Conservation (phyloP, 2,329 filamentous ascomycete species). For the Dothistroma septosporum region DNA sequence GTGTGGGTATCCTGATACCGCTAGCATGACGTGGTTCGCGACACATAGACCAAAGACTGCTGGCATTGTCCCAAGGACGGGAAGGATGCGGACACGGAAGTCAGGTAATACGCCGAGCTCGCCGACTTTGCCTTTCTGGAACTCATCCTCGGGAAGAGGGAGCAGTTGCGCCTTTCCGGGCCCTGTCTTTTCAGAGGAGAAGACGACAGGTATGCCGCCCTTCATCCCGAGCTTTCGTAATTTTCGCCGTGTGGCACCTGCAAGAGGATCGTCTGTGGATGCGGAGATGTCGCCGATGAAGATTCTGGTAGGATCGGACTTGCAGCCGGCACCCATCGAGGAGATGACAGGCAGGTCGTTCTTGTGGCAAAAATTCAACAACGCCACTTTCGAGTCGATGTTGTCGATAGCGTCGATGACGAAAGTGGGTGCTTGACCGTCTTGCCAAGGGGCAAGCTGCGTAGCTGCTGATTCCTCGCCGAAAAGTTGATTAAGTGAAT, state of each 20-base stretch:
- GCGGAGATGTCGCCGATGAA: conserved; percentile 86
- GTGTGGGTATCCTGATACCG: conserved; percentile 74
- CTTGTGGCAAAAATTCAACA: conserved; percentile 82
- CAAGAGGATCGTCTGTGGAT: conserved; percentile 84
- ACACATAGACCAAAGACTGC: conserved; percentile 89
- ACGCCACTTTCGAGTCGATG: conserved; percentile 89
- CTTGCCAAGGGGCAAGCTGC: conserved; percentile 65
- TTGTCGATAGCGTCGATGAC: conserved; percentile 99
- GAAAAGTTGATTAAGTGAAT: conserved; percentile 81
- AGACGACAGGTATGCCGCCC: conserved; percentile 85
- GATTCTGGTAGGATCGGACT: conserved; percentile 78
- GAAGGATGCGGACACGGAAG: conserved; percentile 90
- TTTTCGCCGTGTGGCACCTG: conserved; percentile 73
- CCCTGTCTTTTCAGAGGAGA: conserved; percentile 82
- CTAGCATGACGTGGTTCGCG: conserved; percentile 88
- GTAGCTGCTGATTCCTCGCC: conserved; percentile 60
- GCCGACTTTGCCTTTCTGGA: conserved; percentile 75
- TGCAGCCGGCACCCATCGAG: conserved; percentile 94
- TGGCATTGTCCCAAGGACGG: conserved; percentile 94
- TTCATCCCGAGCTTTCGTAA: conserved; percentile 73
- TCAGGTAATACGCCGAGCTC: conserved; percentile 86
- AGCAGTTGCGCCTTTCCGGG: conserved; percentile 88
- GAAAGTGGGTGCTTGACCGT: conserved; percentile 66
- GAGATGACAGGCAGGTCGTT: conserved; percentile 79
- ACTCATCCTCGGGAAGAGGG: conserved; percentile 83